Conservation (phyloP, 176 grass and related monocot genomes). For the Stipa capillata region DNA sequence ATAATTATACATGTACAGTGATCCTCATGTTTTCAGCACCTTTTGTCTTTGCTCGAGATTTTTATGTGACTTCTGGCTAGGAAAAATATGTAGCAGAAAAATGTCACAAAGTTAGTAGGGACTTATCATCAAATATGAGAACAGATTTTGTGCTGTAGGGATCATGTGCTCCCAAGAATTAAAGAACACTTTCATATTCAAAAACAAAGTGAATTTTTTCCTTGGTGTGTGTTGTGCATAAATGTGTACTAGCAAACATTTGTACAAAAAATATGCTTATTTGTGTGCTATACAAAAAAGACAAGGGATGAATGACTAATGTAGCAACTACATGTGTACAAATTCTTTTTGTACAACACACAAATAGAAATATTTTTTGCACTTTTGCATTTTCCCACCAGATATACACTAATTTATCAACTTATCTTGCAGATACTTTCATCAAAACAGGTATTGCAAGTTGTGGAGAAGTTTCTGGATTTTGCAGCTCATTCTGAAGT, state of each 20-base stretch:
- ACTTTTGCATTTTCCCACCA: not conserved
- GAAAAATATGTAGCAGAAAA: not conserved
- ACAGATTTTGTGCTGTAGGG: not conserved
- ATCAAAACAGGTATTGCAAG: slow-evolving; percentile 33
- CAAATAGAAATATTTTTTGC: not conserved
- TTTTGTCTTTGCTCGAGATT: not conserved
- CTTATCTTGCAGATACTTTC: slow-evolving; percentile 23
- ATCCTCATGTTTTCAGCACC: not conserved
- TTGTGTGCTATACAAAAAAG: not conserved
- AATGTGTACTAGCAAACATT: not conserved
- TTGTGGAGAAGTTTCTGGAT: slow-evolving; percentile 46
- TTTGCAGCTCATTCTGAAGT: slow-evolving; percentile 50
- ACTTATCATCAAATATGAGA: not conserved
- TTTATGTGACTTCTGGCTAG: not conserved
- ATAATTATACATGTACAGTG: not conserved
- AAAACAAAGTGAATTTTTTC: not conserved
- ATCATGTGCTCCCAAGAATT: not conserved
- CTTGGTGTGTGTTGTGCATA: not conserved
- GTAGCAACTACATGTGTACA: not conserved
- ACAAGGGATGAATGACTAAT: not conserved
- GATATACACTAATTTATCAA: not conserved
- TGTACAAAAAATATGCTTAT: not conserved
- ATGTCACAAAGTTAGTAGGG: not conserved
- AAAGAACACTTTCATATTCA: not conserved
- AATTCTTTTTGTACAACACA: not conserved